Base-by-base conservation (phyloP, 2,329 filamentous ascomycete species). In the Mollisiaceae sp. region DNA sequence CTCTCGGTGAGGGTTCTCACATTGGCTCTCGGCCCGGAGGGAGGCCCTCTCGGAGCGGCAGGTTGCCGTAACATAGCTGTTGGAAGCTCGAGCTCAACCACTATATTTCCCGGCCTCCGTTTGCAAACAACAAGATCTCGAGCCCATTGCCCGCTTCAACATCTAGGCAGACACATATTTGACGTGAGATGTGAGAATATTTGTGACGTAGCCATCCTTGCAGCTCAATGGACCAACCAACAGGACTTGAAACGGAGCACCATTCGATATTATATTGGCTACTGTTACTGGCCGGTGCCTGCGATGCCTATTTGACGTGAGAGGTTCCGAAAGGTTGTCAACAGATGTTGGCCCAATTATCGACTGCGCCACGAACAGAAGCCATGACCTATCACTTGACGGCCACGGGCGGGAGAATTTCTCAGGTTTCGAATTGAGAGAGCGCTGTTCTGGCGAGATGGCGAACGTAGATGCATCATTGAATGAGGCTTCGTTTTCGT, bases 361-460 rank as follows among this genome's bases (percentile, higher is more conserved):
- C 41, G 41, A 43, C 41, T n/a, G 45, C n/a, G 45, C 45, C 22
- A 50, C 45, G 22, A 50, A 50, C n/a, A 27, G n/a, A 47, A 20
- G 43, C 15, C 38, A 11, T 41, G 15, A 41, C 15, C 11, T 41
- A 41, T 2, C 38, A 41, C 38, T 41, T 18, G 38, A 41, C 4
- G 38, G 15, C 38, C 11, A 18, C 38, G 12, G 41, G 41, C n/a
- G 41, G n/a, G 41, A 43, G 15, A 6, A 43, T n/a, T 6, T 32
- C 27, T 43, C 41, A 43, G 41, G 15, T 18, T 18, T 18, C 15
- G 41, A n/a, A 18, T n/a, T 43, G 15, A 15, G 41, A 43, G 41
- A 43, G 15, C n/a, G 4, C 15, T 43, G 41, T 15, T 18, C 15
- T 18, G 14, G 41, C 15, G n/a, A 43, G 15, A 2, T 18, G n/a